Evolutionary conservation across 2,329 filamentous ascomycete species (phyloP).

Genomic region (Incumbomyces delicatus): DNA sequence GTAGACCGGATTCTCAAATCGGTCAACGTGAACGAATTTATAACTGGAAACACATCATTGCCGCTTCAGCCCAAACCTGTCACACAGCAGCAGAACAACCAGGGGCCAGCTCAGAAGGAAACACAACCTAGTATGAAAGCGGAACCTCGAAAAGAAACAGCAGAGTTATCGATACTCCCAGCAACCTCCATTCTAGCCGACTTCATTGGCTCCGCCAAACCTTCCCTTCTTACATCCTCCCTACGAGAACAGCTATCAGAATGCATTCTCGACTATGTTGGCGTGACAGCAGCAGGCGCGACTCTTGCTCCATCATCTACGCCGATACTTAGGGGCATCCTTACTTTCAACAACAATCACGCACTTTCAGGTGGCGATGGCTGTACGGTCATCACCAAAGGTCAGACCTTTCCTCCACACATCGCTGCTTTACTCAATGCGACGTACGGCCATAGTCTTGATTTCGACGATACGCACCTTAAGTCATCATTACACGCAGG

Average conservation of each 20-base stretch:
- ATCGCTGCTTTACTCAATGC: slow-evolving; percentile 35
- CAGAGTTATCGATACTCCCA: slow-evolving; percentile 2
- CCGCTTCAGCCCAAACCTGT: not conserved
- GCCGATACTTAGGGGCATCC: slow-evolving; percentile 14
- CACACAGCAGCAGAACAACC: not conserved
- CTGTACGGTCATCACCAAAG: slow-evolving; percentile 15
- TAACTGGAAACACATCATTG: not conserved
- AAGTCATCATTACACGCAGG: slow-evolving; percentile 34
- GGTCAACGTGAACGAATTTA: slow-evolving; percentile 5
- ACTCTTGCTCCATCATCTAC: slow-evolving; percentile 16
- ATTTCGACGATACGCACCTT: slow-evolving; percentile 39
- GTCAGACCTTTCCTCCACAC: slow-evolving; percentile 22
- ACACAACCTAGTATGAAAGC: not conserved
- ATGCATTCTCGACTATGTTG: slow-evolving; percentile 19
- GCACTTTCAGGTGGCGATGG: not conserved
- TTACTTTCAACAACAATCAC: slow-evolving; percentile 8
- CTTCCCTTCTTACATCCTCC: slow-evolving; percentile 9
- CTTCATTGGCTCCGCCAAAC: slow-evolving; percentile 11
- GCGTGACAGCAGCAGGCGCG: slow-evolving; percentile 15
- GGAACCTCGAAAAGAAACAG: not conserved
- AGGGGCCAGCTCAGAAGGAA: not conserved
- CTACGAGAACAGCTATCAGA: slow-evolving; percentile 16
- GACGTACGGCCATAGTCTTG: slow-evolving; percentile 34
- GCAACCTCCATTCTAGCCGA: slow-evolving; percentile 13
- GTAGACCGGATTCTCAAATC: slow-evolving; percentile 3